These are phyloP conservation scores for Platanus orientalis DNA, from an alignment of 164 flowering plant species.

Conservation along the genomic window DNA sequence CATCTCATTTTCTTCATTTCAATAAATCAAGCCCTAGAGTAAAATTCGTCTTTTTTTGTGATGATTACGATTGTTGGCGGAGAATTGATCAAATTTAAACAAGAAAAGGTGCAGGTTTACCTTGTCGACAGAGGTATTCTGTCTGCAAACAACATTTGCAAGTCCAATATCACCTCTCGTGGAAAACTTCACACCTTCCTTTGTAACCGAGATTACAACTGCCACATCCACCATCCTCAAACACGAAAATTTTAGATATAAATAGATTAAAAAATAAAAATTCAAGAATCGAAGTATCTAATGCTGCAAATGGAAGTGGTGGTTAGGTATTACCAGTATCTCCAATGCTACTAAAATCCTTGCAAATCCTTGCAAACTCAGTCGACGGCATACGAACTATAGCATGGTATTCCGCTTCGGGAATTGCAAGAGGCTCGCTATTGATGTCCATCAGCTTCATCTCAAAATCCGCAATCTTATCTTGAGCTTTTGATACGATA, in stretches of 20 bases:
- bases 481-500: slow-evolving; percentile 51
- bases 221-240: slow-evolving; percentile 13
- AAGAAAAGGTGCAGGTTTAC: slow-evolving; percentile 20
- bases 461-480: slow-evolving; percentile 77
- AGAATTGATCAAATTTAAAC: no score
- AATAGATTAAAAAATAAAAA: not conserved
- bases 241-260: not conserved
- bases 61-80: not conserved
- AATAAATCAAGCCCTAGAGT: no score
- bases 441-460: slow-evolving; percentile 96
- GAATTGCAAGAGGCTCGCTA: slow-evolving; percentile 91
- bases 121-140: slow-evolving; percentile 80
- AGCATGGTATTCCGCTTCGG: slow-evolving; percentile 87
- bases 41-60: no score
- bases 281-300: no score
- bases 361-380: slow-evolving; percentile 83
- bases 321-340: slow-evolving; percentile 95
- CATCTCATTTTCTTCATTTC: not conserved
- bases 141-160: slow-evolving; percentile 77
- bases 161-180: slow-evolving; percentile 85
- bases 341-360: slow-evolving; percentile 76
- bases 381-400: slow-evolving; percentile 82
- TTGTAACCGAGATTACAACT: slow-evolving; percentile 89
- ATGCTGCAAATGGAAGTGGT: not conserved
- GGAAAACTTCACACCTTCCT: slow-evolving; percentile 91